Conservation (phyloP, 495 filamentous ascomycete genomes). For the Hypoxylon lenormandii region DNA sequence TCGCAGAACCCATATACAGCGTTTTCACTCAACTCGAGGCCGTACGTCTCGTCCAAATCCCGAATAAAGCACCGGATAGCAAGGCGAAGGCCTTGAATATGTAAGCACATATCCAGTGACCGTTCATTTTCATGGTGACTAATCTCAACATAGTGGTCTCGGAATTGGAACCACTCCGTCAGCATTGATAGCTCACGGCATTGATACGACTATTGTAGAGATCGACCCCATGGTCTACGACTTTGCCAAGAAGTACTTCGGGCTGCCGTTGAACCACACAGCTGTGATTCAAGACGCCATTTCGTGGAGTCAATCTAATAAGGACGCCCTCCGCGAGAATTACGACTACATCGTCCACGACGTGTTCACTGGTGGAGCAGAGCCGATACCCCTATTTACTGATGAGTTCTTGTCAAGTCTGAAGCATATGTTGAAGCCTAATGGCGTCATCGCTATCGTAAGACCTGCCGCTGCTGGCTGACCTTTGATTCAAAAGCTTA, state of each 20-base stretch:
- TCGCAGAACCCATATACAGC: constrained; percentile 88
- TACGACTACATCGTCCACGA: constrained; percentile 97
- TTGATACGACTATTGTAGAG: constrained; percentile 92
- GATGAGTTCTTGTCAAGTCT: constrained; percentile 79
- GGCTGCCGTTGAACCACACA: constrained; percentile 79
- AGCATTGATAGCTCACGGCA: constrained; percentile 85
- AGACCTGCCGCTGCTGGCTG: constrained; percentile 48
- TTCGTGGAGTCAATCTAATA: constrained; percentile 71
- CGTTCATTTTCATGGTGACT: neutral
- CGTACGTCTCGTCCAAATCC: constrained; percentile 78
- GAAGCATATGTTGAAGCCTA: constrained; percentile 73
- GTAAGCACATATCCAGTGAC: constrained; percentile 57
- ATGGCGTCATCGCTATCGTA: constrained; percentile 91
- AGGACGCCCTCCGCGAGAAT: constrained; percentile 52
- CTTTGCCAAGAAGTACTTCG: constrained; percentile 85
- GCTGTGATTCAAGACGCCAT: constrained; percentile 85
- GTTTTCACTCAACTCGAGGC: constrained; percentile 94
- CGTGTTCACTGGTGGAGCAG: constrained; percentile 97
- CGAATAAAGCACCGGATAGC: constrained; percentile 66
- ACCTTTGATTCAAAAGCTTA: constrained; percentile 16
- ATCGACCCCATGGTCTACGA: constrained; percentile 89
- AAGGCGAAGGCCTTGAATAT: constrained; percentile 85
- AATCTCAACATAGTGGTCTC: constrained; percentile 72
- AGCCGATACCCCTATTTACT: constrained; percentile 89
- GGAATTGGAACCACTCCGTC: constrained; percentile 91